These are phyloP conservation scores for Solanum paucissectum DNA, from an alignment of 257 asterid species.

Conservation along the genomic window DNA sequence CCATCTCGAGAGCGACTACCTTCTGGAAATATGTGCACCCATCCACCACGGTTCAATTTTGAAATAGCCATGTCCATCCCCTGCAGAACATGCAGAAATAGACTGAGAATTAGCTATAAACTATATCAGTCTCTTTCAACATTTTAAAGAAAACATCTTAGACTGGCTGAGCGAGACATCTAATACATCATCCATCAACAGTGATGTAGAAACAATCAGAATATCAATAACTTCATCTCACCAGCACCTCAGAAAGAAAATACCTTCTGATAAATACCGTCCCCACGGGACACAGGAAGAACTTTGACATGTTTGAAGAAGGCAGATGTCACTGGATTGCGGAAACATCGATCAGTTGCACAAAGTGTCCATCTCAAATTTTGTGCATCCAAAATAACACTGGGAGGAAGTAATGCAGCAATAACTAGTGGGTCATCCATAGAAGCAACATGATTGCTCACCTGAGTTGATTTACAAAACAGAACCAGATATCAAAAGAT, in stretches of 20 bases:
- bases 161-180: neutral
- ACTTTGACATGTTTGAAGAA: conserved; percentile 80
- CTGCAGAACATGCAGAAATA: conserved; percentile 16
- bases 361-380: conserved; percentile 85
- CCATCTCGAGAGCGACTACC: conserved; percentile 96
- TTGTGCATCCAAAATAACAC: conserved; percentile 58
- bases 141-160: neutral
- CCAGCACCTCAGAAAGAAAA: neutral
- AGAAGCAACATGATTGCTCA: conserved; percentile 90
- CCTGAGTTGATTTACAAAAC: conserved; percentile 26
- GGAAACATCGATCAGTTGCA: conserved; percentile 92
- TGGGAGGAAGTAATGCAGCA: conserved; percentile 73
- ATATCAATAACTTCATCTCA: neutral
- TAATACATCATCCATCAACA: neutral
- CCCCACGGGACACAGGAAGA: conserved; percentile 86
- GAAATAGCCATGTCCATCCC: conserved; percentile 94
- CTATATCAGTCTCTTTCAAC: neutral
- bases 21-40: conserved; percentile 97
- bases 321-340: conserved; percentile 66
- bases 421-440: conserved; percentile 84
- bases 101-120: neutral
- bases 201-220: neutral
- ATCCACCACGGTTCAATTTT: conserved; percentile 77
- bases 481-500: neutral
- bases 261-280: conserved; percentile 87